These are phyloP conservation scores for Paramarasmius palmivorus DNA, from an alignment of 1,284 basidiomycete genomes.

Conservation along the genomic window DNA sequence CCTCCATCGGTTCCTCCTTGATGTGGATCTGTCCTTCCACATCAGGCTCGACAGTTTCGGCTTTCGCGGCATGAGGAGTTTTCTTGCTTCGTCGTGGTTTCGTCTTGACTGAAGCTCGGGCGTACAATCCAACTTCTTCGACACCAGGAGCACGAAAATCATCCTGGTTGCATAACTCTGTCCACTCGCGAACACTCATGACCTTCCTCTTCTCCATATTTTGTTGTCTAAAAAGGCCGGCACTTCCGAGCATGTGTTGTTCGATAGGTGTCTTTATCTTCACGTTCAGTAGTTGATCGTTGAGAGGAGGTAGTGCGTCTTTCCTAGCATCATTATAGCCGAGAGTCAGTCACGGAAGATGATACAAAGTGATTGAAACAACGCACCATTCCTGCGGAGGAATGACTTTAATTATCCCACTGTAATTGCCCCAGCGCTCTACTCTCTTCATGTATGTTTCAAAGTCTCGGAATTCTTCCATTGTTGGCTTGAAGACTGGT, in stretches of 20 bases:
- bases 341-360: constrained; percentile 1
- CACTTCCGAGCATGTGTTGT: constrained; percentile 85
- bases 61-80: constrained; percentile 29
- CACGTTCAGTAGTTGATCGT: constrained; percentile 67
- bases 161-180: constrained; percentile 72
- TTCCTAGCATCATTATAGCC: constrained; percentile 49
- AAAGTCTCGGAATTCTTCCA: constrained; percentile 88
- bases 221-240: constrained; percentile 87
- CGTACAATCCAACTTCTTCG: constrained; percentile 62
- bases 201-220: constrained; percentile 88
- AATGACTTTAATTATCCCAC: constrained; percentile 93
- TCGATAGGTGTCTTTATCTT: constrained; percentile 87
- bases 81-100: constrained; percentile 37
- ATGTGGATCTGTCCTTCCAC: constrained; percentile 33
- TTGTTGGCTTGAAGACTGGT: constrained; percentile 90
- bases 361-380: not conserved
- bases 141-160: constrained; percentile 70
- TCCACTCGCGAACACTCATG: constrained; percentile 87
- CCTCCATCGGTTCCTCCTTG: constrained; percentile 39
- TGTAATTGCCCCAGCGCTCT: constrained; percentile 84
- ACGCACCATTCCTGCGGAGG: constrained; percentile 90
- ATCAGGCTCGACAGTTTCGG: constrained; percentile 34
- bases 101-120: constrained; percentile 39
- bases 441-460: constrained; percentile 85
- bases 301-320: constrained; percentile 68